Conservation (phyloP, 176 grass and related monocot genomes). For the Rhynchospora pubera region DNA sequence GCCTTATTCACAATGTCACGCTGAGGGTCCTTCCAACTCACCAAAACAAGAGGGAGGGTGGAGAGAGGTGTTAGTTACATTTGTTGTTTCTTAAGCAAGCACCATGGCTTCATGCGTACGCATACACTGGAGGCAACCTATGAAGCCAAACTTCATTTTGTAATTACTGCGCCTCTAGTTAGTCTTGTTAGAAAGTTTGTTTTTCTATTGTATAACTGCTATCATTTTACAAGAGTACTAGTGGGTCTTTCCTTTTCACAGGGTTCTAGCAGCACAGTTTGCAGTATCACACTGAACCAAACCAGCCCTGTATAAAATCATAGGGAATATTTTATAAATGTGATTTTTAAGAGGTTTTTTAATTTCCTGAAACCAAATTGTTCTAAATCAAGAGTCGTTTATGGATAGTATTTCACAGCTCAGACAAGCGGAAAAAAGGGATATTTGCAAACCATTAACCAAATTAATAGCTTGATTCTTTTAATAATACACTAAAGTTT, state of each 20-base stretch:
- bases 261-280: too few relatives aligned
- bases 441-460: not conserved
- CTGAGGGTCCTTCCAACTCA: not conserved
- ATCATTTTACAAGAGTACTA: too few relatives aligned
- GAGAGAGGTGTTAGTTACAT: not conserved
- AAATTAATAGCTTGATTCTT: not conserved
- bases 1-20: not conserved
- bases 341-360: not conserved
- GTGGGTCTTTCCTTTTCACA: too few relatives aligned
- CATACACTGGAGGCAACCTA: not conserved
- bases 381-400: not conserved
- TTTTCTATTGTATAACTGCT: too few relatives aligned
- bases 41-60: not conserved
- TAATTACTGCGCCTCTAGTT: too few relatives aligned
- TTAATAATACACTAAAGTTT: not conserved
- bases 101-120: not conserved
- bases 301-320: not conserved
- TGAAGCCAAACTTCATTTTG: not conserved
- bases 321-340: not conserved
- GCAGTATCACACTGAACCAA: too few relatives aligned
- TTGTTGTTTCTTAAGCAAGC: conserved; percentile 8
- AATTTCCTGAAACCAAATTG: not conserved
- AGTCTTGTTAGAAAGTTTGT: too few relatives aligned
- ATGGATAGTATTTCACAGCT: not conserved
- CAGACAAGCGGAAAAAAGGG: not conserved